Percentiles rank a stretch among this genome's conserved stretches.
Conservation (phyloP, 805 yeast species). For the Wickerhamomyces strasburgensis region DNA sequence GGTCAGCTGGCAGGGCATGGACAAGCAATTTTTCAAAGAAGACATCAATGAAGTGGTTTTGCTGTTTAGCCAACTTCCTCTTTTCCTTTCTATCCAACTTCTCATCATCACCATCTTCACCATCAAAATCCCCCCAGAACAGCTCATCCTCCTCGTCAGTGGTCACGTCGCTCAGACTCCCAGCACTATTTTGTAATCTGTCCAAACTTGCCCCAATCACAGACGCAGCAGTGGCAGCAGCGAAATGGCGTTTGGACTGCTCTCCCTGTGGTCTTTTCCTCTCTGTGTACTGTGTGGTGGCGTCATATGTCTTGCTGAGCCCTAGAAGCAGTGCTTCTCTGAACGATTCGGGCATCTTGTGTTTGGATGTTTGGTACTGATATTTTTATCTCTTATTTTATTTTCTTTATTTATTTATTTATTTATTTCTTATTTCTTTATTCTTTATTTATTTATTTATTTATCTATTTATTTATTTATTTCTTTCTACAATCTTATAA, state of each 20-base stretch:
- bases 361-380: too few species aligned
- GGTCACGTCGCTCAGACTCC: slow-evolving; percentile 7
- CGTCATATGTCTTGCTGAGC: slow-evolving; percentile 2
- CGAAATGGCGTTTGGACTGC: slow-evolving; percentile 18
- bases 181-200: slow-evolving; percentile 21
- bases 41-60: slow-evolving; percentile 52
- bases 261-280: slow-evolving; percentile 17
- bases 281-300: slow-evolving; percentile 2
- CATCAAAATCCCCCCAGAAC: slow-evolving; percentile 17
- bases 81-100: slow-evolving; percentile 5
- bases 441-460: too few species aligned
- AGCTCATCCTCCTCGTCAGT: slow-evolving; percentile 24
- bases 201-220: slow-evolving; percentile 41
- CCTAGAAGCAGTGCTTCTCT: slow-evolving; percentile 2
- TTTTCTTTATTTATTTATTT: not conserved
- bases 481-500: too few species aligned
- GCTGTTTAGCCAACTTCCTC: slow-evolving; percentile 13
- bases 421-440: too few species aligned
- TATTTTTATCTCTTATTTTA: not conserved
- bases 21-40: slow-evolving; percentile 48
- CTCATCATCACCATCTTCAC: slow-evolving; percentile 7
- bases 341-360: not conserved
- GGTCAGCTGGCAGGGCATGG: slow-evolving; percentile 43
- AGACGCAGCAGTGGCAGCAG: slow-evolving; percentile 41
- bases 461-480: too few species aligned